Conservation (phyloP, 345 rosid genomes). For the Brassica carinata region DNA sequence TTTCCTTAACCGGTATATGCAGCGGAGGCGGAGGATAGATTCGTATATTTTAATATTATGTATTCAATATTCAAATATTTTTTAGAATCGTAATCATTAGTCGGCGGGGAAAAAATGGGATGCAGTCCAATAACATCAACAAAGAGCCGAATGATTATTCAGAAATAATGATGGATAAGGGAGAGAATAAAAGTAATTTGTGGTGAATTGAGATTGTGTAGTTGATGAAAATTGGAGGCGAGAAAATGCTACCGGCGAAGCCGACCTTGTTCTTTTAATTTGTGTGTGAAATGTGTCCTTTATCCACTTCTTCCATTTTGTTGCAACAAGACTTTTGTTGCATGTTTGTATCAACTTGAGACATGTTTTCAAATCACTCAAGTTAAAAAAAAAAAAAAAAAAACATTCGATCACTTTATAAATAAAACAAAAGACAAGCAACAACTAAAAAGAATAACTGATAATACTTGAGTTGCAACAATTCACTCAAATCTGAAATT, state of each 20-base stretch:
- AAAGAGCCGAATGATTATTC: background rate
- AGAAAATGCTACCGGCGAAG: too few relatives aligned
- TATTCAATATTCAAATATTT: background rate
- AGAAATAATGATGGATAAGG: background rate
- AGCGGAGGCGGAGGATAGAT: slow-evolving; percentile 55
- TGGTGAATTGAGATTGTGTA: background rate
- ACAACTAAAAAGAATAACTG: background rate
- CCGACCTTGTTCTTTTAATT: too few relatives aligned
- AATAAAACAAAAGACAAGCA: background rate
- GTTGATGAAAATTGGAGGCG: background rate
- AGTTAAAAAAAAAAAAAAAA: too few relatives aligned
- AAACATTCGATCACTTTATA: background rate
- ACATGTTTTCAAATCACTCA: too few relatives aligned
- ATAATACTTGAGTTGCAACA: background rate
- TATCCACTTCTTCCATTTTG: too few relatives aligned
- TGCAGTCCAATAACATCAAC: background rate
- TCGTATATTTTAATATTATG: background rate
- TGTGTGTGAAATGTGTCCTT: too few relatives aligned
- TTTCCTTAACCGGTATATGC: slow-evolving; percentile 74
- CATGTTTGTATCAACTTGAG: too few relatives aligned
- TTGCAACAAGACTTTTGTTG: too few relatives aligned
- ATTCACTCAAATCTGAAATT: background rate
- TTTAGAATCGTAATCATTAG: background rate
- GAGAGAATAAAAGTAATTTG: background rate
- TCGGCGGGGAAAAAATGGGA: background rate